phyloP scores from a whole-genome alignment of 352 stramenopile genomes.

The Globisporangium polare region DNA sequence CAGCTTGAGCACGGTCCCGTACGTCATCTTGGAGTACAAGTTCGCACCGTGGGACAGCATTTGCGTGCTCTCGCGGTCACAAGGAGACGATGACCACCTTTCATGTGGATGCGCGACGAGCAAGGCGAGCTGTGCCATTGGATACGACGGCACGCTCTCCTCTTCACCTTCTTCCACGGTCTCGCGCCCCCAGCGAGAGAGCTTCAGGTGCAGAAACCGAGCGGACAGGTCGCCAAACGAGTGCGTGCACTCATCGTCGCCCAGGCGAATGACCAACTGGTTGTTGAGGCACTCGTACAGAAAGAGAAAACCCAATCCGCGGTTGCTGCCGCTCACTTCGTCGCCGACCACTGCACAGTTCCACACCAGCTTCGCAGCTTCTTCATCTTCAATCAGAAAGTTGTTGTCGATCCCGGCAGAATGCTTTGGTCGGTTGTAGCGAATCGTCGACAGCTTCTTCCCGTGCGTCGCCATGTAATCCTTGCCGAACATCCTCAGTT shows the following conservation, averaged over 20 bases:
- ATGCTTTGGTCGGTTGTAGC: conserved; percentile 81
- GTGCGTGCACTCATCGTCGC: conserved; percentile 63
- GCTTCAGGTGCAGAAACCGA: conserved; percentile 80
- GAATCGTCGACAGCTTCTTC: conserved; percentile 79
- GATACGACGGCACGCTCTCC: conserved; percentile 68
- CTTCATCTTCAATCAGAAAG: conserved; percentile 76
- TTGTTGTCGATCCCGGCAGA: conserved; percentile 40
- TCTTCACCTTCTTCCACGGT: conserved; percentile 84
- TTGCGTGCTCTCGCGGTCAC: conserved; percentile 59
- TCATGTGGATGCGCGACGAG: conserved; percentile 51
- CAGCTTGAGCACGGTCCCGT: conserved; percentile 71
- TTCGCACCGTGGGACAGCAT: conserved; percentile 76
- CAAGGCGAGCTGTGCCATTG: conserved; percentile 70
- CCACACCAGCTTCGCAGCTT: conserved; percentile 78
- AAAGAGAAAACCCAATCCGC: conserved; percentile 74
- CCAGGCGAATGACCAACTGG: conserved; percentile 59
- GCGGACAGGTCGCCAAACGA: conserved; percentile 76
- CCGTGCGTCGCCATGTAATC: conserved; percentile 68
- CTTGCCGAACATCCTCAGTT: conserved; percentile 72
- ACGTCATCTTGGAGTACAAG: conserved; percentile 78
- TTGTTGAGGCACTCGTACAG: conserved; percentile 81
- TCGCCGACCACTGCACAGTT: conserved; percentile 78
- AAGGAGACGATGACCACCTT: conserved; percentile 57
- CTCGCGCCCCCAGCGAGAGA: conserved; percentile 80
- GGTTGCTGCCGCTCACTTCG: conserved; percentile 79